A percentile compares a stretch with the other conserved stretches of the same genome.
Conservation (phyloP, 2,329 filamentous ascomycete species). For the Sarocladiaceae sp. region DNA sequence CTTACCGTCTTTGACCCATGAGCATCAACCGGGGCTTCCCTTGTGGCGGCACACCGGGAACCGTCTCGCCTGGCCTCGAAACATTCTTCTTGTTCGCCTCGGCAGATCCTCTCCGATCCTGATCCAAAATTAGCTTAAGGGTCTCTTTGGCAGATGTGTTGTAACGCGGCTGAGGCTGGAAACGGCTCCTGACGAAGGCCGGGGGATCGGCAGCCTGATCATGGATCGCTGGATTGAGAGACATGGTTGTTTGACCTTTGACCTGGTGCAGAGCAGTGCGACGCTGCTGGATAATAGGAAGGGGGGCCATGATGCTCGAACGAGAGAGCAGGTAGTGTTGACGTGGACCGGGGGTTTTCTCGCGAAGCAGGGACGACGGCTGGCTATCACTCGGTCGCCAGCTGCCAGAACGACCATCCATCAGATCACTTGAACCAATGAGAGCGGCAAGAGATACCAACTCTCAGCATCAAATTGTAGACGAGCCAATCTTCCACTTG, state of each 20-base stretch:
- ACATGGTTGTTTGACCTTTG: constrained; percentile 19
- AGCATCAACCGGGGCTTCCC: constrained; percentile 79
- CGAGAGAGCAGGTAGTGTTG: background rate
- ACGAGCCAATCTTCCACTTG: no score
- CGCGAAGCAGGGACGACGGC: background rate
- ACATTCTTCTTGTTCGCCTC: constrained; percentile 42
- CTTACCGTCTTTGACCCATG: constrained; percentile 91
- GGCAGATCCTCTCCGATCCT: constrained; percentile 4
- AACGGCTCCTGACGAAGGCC: background rate
- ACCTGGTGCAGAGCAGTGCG: background rate
- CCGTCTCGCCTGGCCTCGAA: constrained; percentile 36
- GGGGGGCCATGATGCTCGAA: background rate
- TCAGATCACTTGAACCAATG: no score
- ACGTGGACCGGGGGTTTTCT: background rate
- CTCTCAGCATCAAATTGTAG: no score
- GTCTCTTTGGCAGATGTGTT: constrained; percentile 10
- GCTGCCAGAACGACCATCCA: no score
- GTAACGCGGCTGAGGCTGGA: background rate
- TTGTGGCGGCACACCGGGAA: constrained; percentile 42
- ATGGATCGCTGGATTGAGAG: constrained; percentile 25
- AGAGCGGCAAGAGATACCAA: no score
- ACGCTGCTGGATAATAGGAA: background rate
- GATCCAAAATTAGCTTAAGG: constrained; percentile 14
- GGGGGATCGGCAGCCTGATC: background rate
- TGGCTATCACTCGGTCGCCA: constrained; percentile 2